A percentile compares a stretch with the other conserved stretches of the same genome.
Conservation (phyloP, 2,329 filamentous ascomycete genomes). For the Pseudocercospora fijiensis region DNA sequence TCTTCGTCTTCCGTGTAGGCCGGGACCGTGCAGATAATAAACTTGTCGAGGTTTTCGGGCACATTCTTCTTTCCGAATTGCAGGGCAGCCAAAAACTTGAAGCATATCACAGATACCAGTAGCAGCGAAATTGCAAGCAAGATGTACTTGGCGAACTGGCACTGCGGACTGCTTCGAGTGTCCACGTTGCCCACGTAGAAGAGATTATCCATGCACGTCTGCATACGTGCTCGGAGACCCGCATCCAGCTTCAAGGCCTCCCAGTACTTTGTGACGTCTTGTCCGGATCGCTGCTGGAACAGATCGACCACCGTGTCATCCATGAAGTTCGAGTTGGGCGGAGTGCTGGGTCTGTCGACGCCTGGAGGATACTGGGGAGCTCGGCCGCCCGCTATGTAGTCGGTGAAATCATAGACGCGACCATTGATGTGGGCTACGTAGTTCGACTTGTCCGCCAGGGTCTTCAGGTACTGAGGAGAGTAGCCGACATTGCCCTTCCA, state of each 20-base stretch:
- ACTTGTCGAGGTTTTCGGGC: slow-evolving; percentile 96
- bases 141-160: slow-evolving; percentile 86
- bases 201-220: slow-evolving; percentile 83
- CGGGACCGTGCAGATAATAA: slow-evolving; percentile 95
- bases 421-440: slow-evolving; percentile 75
- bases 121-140: slow-evolving; percentile 80
- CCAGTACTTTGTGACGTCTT: slow-evolving; percentile 83
- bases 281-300: slow-evolving; percentile 72
- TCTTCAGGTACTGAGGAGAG: slow-evolving; percentile 71
- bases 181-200: slow-evolving; percentile 93
- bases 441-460: slow-evolving; percentile 53
- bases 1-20: slow-evolving; percentile 99
- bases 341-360: slow-evolving; percentile 48
- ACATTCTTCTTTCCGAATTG: slow-evolving; percentile 90
- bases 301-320: slow-evolving; percentile 68
- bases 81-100: slow-evolving; percentile 95
- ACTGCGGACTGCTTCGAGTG: slow-evolving; percentile 80
- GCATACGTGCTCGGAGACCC: slow-evolving; percentile 65
- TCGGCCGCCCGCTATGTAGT: slow-evolving; percentile 75
- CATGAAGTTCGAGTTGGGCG: slow-evolving; percentile 73
- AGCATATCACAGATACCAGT: slow-evolving; percentile 76
- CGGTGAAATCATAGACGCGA: slow-evolving; percentile 84
- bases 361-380: slow-evolving; percentile 59
- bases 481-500: slow-evolving; percentile 87
- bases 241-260: slow-evolving; percentile 62